Base-by-base conservation (phyloP, 2,329 filamentous ascomycete species). In the Clonostachys rhizophaga region DNA sequence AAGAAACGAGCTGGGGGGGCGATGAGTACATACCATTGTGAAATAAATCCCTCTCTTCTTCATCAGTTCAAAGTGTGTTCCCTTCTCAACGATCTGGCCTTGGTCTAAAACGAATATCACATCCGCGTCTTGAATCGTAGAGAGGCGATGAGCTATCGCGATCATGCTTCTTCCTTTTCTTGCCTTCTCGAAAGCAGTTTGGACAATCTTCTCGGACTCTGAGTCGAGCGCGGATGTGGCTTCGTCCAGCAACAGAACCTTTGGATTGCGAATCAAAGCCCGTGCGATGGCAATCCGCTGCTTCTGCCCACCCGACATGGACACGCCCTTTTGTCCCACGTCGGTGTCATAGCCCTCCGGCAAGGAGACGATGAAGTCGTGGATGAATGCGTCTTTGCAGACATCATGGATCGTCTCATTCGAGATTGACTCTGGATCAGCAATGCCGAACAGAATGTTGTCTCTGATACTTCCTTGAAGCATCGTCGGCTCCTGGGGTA, bases 271-370 rank as follows among this genome's bases (percentile, higher is more conserved):
- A 40, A 97, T 83, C 13, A 97, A 74, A 0, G 92, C 92, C 6
- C 92, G 84, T 5, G 92, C 92, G 61, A 97, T 96, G 44, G 91
- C 92, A 35, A 97, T 85, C 50, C 94, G 87, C 67, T 97, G 92
- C 63, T 96, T 96, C 67, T 97, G 94, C 0, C 92, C 94, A 47
- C 92, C 94, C 3, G 86, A 91, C 14, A 96, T 71, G 62, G 96
- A 80, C 13, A 83, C 79, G 41, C 92, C 94, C 70, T 96, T 96
- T 63, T 79, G 88, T 30, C 94, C 92, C 33, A 95, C 91, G 3
- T 91, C 62, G 0, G 91, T 96, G 58, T 84, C 80, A 70, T 96
- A 91, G 14, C 89, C 91, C 3, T 95, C 89, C 1, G 89, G 89
- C 17, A 95, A 73, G 5, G 87, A 92, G 56, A 89, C 74, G 69